Evolutionary conservation across 495 filamentous ascomycete species (phyloP).

Genomic region (Xylaria castorea): DNA sequence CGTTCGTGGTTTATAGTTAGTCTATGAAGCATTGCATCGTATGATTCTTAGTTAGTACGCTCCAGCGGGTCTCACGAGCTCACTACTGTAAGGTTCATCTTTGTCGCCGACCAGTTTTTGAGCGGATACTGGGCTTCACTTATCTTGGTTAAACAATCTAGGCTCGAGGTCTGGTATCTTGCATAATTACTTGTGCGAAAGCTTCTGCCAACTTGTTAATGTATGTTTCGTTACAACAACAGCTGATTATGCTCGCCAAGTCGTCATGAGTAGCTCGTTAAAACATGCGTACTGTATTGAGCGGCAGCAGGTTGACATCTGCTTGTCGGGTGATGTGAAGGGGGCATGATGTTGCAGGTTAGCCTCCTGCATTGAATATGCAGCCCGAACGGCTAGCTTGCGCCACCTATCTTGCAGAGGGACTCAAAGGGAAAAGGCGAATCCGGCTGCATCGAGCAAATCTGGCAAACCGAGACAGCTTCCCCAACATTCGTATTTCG

Average conservation of each 20-base stretch:
- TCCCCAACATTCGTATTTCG: background rate
- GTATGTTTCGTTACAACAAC: background rate
- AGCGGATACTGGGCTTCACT: slow-evolving; percentile 5
- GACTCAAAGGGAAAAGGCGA: slow-evolving; percentile 6
- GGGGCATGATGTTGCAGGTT: slow-evolving; percentile 20
- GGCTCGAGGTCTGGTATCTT: background rate
- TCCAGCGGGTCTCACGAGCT: background rate
- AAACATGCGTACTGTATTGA: background rate
- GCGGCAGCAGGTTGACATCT: background rate
- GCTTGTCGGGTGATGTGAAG: background rate
- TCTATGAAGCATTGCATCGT: slow-evolving; percentile 11
- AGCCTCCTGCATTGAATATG: slow-evolving; percentile 20
- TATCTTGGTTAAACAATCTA: background rate
- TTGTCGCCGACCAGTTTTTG: background rate
- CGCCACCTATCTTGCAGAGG: background rate
- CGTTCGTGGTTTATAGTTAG: background rate
- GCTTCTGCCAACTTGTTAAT: slow-evolving; percentile 6
- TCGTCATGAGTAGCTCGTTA: background rate
- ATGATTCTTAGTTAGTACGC: slow-evolving; percentile 13
- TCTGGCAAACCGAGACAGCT: background rate
- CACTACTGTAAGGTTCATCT: background rate
- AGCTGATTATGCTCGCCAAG: slow-evolving; percentile 5
- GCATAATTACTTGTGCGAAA: background rate
- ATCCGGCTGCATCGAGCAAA: slow-evolving; percentile 10
- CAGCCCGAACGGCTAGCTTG: slow-evolving; percentile 13